A percentile compares a stretch with the other conserved stretches of the same genome.
These are phyloP conservation scores for Echites panduratus DNA, from an alignment of 257 asterid genomes.

Conservation along the genomic window DNA sequence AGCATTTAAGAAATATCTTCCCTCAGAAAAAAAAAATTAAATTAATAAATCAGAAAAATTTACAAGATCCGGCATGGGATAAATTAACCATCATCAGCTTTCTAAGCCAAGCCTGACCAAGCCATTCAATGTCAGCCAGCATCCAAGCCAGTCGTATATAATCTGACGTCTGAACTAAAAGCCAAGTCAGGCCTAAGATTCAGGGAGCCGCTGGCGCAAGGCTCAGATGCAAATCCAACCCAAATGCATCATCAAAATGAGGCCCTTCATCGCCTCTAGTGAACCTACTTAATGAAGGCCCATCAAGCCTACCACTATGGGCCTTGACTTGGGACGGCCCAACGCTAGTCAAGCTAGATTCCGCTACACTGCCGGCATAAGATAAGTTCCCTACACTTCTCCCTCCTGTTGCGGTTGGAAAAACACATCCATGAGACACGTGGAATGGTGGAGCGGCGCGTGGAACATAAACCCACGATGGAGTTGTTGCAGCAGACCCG, in stretches of 20 bases:
- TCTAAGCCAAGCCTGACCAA: conserved; percentile 5
- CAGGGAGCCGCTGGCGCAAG: conserved; percentile 86
- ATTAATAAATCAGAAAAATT: conserved; percentile 43
- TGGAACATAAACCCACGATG: conserved; percentile 72
- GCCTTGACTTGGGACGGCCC: conserved; percentile 58
- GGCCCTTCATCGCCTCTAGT: conserved; percentile 55
- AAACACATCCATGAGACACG: conserved; percentile 68
- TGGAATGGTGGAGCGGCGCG: conserved; percentile 66
- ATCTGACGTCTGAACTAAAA: neutral
- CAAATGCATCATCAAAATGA: conserved; percentile 58
- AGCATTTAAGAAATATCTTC: conserved; percentile 13
- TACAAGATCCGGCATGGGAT: conserved; percentile 32
- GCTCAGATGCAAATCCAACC: conserved; percentile 84
- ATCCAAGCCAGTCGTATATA: neutral
- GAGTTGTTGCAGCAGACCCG: conserved; percentile 22
- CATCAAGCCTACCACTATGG: conserved; percentile 52
- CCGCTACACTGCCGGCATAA: conserved; percentile 45
- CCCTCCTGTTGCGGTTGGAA: conserved; percentile 39
- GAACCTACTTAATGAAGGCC: conserved; percentile 73
- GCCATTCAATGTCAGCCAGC: conserved; percentile 7
- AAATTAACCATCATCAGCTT: conserved; percentile 17
- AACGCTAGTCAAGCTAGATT: conserved; percentile 41
- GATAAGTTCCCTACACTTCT: conserved; percentile 41
- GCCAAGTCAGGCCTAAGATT: conserved; percentile 14
- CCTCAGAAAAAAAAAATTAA: conserved; percentile 25